Percentiles rank a stretch among this genome's conserved stretches.
Conservation (phyloP, 257 asterid species). For the Solanum ahanhuiri region DNA sequence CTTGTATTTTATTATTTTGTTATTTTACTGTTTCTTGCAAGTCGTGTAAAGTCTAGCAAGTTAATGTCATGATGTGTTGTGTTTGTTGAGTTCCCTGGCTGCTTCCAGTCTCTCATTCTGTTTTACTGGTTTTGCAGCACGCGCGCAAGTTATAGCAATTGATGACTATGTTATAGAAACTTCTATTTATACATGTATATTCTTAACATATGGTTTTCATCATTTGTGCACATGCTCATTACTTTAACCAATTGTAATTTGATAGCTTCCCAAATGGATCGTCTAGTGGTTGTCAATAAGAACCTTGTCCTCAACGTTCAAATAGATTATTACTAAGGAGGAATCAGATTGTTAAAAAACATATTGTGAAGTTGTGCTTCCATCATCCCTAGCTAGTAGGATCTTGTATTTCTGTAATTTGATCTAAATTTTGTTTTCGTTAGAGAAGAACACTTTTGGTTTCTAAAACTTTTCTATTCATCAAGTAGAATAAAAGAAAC, state of each 20-base stretch:
- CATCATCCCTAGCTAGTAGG: neutral
- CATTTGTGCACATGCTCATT: neutral
- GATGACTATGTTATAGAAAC: neutral
- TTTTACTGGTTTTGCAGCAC: neutral
- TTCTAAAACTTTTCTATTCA: neutral
- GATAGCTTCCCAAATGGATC: neutral
- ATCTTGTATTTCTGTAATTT: neutral
- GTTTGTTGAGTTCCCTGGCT: neutral
- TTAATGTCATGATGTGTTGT: neutral
- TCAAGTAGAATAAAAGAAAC: neutral
- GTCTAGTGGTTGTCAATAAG: neutral
- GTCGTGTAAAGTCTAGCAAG: neutral
- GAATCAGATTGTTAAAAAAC: too few species aligned
- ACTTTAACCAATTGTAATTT: neutral
- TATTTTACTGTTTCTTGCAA: neutral
- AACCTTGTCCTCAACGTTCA: neutral
- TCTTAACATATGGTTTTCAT: neutral
- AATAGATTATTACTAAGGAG: too few species aligned
- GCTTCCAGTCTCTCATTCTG: neutral
- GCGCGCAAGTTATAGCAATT: neutral
- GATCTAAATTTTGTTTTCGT: neutral
- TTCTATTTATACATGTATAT: neutral
- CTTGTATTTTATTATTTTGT: neutral
- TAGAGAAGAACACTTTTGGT: too few species aligned
- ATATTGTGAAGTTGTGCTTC: neutral